Percentiles rank a stretch among this genome's conserved stretches.
Conservation (phyloP, 2,329 filamentous ascomycete genomes). For the Septoria linicola region DNA sequence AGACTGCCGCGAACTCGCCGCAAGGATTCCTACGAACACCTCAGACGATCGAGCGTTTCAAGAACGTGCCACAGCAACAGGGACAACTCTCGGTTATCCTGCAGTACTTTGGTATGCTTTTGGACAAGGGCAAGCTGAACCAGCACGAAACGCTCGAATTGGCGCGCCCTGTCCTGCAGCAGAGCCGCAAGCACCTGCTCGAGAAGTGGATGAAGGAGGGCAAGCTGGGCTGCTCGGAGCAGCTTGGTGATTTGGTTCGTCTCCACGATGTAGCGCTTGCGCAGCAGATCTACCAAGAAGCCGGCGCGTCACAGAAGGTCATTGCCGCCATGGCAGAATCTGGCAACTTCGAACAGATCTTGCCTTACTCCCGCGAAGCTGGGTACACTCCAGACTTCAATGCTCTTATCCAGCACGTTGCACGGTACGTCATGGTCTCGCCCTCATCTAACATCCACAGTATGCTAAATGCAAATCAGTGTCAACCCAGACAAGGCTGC, state of each 20-base stretch:
- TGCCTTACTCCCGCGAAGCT: constrained; percentile 80
- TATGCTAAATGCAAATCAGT: constrained; percentile 14
- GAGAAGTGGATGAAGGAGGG: constrained; percentile 98
- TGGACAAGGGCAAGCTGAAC: constrained; percentile 93
- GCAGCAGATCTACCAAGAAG: constrained; percentile 83
- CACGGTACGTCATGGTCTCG: constrained; percentile 38
- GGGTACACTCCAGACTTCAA: constrained; percentile 97
- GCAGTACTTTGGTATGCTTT: constrained; percentile 95
- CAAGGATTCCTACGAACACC: constrained; percentile 91
- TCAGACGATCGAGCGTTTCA: constrained; percentile 95
- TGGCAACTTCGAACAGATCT: constrained; percentile 93
- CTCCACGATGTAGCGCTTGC: constrained; percentile 86
- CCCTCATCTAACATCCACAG: neutral
- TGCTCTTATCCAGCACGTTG: constrained; percentile 87
- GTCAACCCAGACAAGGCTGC: constrained; percentile 76
- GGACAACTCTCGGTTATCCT: constrained; percentile 91
- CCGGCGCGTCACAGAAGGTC: constrained; percentile 88
- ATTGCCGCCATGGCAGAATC: constrained; percentile 93
- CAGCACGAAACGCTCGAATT: constrained; percentile 91
- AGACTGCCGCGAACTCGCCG: constrained; percentile 94
- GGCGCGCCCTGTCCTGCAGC: constrained; percentile 84
- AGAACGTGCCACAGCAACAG: constrained; percentile 74
- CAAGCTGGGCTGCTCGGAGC: constrained; percentile 94
- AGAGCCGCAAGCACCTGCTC: constrained; percentile 90
- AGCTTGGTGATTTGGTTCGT: constrained; percentile 90